Conservation (phyloP, 1,139 yeast genomes). For the Hyphopichia burtonii region DNA sequence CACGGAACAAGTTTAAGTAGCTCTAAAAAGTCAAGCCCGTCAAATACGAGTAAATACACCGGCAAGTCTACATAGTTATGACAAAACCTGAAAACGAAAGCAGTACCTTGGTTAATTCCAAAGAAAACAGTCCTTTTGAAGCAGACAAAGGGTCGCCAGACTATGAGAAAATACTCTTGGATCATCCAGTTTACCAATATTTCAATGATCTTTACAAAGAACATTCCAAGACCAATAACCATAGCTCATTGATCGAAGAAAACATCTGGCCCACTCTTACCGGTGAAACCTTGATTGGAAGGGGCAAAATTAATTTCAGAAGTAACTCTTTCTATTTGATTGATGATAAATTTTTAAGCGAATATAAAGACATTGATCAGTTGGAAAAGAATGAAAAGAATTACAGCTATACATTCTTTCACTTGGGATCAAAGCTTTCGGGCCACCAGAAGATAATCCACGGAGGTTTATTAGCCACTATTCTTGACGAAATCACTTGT, state of each 20-base stretch:
- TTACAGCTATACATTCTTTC: slow-evolving; percentile 34
- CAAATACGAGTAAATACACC: too few species aligned
- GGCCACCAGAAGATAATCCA: slow-evolving; percentile 56
- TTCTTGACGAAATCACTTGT: slow-evolving; percentile 54
- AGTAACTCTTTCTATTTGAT: slow-evolving; percentile 37
- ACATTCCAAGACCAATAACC: slow-evolving; percentile 6
- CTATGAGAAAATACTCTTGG: background rate
- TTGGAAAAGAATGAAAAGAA: slow-evolving; percentile 4
- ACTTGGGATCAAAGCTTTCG: slow-evolving; percentile 44
- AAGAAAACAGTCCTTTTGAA: background rate
- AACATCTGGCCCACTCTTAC: slow-evolving; percentile 33
- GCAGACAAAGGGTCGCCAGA: background rate
- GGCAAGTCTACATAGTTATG: too few species aligned
- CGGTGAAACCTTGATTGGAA: slow-evolving; percentile 35
- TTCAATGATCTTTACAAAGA: slow-evolving; percentile 8
- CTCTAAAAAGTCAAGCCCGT: too few species aligned
- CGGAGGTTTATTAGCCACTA: slow-evolving; percentile 55
- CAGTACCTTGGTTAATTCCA: slow-evolving; percentile 2
- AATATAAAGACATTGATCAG: slow-evolving; percentile 11
- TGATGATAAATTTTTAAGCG: slow-evolving; percentile 26
- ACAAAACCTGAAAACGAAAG: too few species aligned
- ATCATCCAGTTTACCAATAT: slow-evolving; percentile 8
- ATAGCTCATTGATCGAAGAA: slow-evolving; percentile 17
- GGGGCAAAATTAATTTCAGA: slow-evolving; percentile 34
- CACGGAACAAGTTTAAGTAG: too few species aligned